Evolutionary conservation across 257 asterid species (phyloP).

Genomic region (Nicotiana noctiflora): DNA sequence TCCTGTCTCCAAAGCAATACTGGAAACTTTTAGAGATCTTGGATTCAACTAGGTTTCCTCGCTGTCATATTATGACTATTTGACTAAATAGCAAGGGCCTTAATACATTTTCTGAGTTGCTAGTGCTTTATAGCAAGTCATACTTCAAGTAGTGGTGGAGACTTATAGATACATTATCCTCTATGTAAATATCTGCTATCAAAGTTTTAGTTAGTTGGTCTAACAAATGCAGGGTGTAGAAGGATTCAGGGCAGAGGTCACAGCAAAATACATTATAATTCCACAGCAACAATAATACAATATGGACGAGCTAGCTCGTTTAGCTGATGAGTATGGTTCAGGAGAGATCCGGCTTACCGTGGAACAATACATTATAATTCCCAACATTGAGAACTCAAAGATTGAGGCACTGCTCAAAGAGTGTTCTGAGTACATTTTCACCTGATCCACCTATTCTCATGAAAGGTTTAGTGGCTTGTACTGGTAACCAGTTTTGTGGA

Average conservation of each 20-base stretch:
- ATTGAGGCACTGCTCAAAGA: conserved; percentile 51
- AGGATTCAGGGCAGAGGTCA: conserved; percentile 75
- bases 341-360: conserved; percentile 89
- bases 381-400: conserved; percentile 59
- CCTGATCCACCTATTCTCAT: conserved; percentile 81
- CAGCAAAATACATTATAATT: too few relatives aligned
- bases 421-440: conserved; percentile 37
- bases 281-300: conserved; percentile 21
- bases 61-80: not conserved
- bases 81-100: not conserved
- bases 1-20: conserved; percentile 71
- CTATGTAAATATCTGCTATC: not conserved
- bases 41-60: conserved; percentile 22
- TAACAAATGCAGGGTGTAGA: conserved; percentile 63
- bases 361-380: conserved; percentile 83
- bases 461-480: too few relatives aligned
- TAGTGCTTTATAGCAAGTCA: not conserved
- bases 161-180: not conserved
- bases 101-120: not conserved
- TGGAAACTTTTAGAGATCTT: conserved; percentile 88
- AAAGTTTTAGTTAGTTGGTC: not conserved
- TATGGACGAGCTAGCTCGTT: conserved; percentile 78
- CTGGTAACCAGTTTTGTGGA: too few relatives aligned
- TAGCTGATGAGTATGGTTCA: conserved; percentile 70
- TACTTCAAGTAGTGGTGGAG: not conserved